Evolutionary conservation across 805 yeast species (phyloP).

Genomic region (Cyberlindnera meyerae): DNA sequence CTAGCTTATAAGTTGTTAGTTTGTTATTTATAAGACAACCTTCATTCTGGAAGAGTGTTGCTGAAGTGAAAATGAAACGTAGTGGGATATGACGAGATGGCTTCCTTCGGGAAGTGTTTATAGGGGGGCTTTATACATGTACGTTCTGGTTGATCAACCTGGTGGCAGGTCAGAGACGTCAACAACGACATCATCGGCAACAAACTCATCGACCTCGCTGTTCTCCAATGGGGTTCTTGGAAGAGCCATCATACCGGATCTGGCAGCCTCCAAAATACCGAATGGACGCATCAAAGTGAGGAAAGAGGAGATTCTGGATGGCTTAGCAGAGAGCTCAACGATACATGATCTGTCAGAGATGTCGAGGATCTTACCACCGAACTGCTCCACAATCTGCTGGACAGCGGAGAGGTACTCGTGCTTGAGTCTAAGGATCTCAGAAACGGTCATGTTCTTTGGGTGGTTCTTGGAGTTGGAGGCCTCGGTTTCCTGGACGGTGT

Average conservation of each 20-base stretch:
- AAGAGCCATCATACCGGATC: conserved; percentile 98
- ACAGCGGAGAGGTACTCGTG: conserved; percentile 84
- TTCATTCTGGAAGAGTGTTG: conserved; percentile 1
- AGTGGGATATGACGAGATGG: no score
- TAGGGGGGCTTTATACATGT: background rate
- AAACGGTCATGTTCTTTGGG: conserved; percentile 83
- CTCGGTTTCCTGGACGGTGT: conserved; percentile 26
- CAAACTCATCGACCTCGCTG: no score
- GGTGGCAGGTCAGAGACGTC: conserved; percentile 93
- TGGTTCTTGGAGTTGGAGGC: conserved; percentile 49
- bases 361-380: conserved; percentile 91
- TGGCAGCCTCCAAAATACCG: conserved; percentile 92
- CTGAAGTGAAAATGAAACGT: background rate
- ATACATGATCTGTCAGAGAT: conserved; percentile 90
- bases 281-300: conserved; percentile 89
- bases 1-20: background rate
- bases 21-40: background rate
- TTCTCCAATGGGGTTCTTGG: conserved; percentile 87
- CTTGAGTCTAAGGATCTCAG: conserved; percentile 92
- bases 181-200: no score
- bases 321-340: conserved; percentile 92
- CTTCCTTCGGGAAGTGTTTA: conserved; percentile 10
- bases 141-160: conserved; percentile 47
- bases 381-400: conserved; percentile 72
- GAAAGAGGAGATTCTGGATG: conserved; percentile 81